Percentiles rank a stretch among this genome's conserved stretches.
Evolutionary conservation across 192 early-diverging fungal species (phyloP).

Genomic region (Coemansia sp.): DNA sequence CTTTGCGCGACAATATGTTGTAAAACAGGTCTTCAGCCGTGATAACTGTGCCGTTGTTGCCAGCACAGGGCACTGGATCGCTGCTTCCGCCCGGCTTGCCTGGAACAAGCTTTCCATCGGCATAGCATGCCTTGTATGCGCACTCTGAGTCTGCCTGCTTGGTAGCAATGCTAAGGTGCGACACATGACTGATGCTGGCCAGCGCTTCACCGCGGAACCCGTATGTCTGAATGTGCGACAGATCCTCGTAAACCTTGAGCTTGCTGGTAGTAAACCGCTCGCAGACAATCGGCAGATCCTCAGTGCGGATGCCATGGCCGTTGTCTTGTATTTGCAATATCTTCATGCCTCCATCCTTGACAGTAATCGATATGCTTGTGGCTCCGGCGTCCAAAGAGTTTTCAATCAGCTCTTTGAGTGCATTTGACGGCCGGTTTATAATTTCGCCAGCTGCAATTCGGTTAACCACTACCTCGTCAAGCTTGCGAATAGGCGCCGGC

Average conservation of each 20-base stretch:
- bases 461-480: conserved; percentile 88
- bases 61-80: conserved; percentile 91
- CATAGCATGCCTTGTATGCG: conserved; percentile 78
- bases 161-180: conserved; percentile 85
- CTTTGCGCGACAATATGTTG: conserved; percentile 82
- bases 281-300: conserved; percentile 88
- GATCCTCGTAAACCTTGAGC: conserved; percentile 79
- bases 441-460: conserved; percentile 98
- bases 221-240: conserved; percentile 81
- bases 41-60: conserved; percentile 93
- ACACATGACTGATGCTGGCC: conserved; percentile 94
- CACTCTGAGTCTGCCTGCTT: conserved; percentile 73
- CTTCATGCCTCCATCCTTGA: conserved; percentile 93
- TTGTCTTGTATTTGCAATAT: conserved; percentile 94
- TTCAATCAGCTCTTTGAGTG: conserved; percentile 94
- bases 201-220: conserved; percentile 97
- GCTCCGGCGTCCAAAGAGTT: conserved; percentile 94
- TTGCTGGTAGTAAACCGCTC: conserved; percentile 97
- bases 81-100: conserved; percentile 66
- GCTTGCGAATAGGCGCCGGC: conserved; percentile 66
- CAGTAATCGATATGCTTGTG: conserved; percentile 74
- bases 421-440: conserved; percentile 93
- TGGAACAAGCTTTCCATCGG: conserved; percentile 82
- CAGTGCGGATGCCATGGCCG: conserved; percentile 87
- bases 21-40: conserved; percentile 95